Evolutionary conservation across 306 rosid species (phyloP).

Genomic region (Begonia loranthoides): DNA sequence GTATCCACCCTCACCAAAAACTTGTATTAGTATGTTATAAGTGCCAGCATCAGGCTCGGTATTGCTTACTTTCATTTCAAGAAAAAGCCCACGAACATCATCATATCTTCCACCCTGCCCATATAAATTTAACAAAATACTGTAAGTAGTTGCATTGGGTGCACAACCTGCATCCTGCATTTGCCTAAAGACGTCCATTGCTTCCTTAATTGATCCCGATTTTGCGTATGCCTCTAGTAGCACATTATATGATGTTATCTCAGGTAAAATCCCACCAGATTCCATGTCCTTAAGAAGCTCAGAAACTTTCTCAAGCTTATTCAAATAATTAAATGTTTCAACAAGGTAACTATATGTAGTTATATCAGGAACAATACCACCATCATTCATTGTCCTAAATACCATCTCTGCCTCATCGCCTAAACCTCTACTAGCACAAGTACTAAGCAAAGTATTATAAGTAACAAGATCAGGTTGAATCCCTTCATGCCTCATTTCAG

Average conservation of each 20-base stretch:
- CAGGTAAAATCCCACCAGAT: conserved; percentile 71
- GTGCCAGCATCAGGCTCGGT: conserved; percentile 78
- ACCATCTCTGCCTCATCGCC: conserved; percentile 92
- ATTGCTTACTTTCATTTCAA: conserved; percentile 88
- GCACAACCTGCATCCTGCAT: conserved; percentile 87
- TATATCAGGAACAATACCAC: conserved; percentile 78
- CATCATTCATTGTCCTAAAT: conserved; percentile 87
- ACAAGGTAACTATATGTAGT: conserved; percentile 64
- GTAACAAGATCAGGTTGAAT: conserved; percentile 75
- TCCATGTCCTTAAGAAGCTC: conserved; percentile 88
- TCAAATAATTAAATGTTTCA: conserved; percentile 66
- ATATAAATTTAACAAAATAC: conserved; percentile 67
- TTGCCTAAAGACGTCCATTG: conserved; percentile 75
- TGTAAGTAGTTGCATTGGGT: conserved; percentile 66
- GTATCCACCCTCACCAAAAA: conserved; percentile 96
- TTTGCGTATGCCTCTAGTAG: conserved; percentile 61
- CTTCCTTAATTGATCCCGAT: conserved; percentile 58
- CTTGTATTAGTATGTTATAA: conserved; percentile 82
- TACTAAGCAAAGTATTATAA: conserved; percentile 81
- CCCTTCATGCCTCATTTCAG: conserved; percentile 98
- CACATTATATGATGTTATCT: conserved; percentile 78
- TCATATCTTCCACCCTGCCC: conserved; percentile 77
- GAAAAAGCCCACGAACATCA: conserved; percentile 87
- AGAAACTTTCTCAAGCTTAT: conserved; percentile 59
- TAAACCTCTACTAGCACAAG: conserved; percentile 70